Evolutionary conservation across 495 filamentous ascomycete species (phyloP).

Genomic region (Penicillium cataractarum): DNA sequence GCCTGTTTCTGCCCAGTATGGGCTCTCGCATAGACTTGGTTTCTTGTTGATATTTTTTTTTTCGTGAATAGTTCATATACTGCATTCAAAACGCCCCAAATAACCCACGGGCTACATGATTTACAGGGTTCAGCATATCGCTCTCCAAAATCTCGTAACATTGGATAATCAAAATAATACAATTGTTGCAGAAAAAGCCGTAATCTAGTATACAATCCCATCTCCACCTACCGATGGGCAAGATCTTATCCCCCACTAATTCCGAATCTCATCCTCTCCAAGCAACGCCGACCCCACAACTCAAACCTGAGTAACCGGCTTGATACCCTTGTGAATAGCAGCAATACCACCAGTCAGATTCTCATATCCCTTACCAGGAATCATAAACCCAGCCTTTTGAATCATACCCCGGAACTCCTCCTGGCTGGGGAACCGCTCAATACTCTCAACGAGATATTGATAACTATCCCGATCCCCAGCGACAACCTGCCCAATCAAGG

Average conservation of each 20-base stretch:
- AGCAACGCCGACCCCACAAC: too few relatives aligned
- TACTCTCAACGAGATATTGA: constrained; percentile 98
- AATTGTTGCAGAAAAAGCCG: not conserved
- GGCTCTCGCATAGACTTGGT: constrained; percentile 8
- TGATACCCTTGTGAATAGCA: constrained; percentile 94
- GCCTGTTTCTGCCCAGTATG: constrained; percentile 13
- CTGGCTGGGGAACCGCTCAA: constrained; percentile 90
- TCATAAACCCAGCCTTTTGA: constrained; percentile 80
- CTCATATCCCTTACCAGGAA: constrained; percentile 81
- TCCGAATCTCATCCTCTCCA: not conserved
- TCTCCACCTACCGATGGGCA: not conserved
- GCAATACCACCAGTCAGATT: constrained; percentile 91
- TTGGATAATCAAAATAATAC: not conserved
- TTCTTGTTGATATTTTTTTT: not conserved
- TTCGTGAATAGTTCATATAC: not conserved
- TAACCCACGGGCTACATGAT: not conserved
- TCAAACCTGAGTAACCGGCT: constrained; percentile 59
- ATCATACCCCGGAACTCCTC: constrained; percentile 86
- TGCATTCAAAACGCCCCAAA: not conserved
- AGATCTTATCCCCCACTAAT: not conserved
- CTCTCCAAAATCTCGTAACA: not conserved
- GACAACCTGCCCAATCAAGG: constrained; percentile 91
- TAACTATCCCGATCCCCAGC: constrained; percentile 94
- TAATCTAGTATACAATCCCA: not conserved
- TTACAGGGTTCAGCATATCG: not conserved